Conservation (phyloP, 768 basidiomycete species). For the Serendipita sp. region DNA sequence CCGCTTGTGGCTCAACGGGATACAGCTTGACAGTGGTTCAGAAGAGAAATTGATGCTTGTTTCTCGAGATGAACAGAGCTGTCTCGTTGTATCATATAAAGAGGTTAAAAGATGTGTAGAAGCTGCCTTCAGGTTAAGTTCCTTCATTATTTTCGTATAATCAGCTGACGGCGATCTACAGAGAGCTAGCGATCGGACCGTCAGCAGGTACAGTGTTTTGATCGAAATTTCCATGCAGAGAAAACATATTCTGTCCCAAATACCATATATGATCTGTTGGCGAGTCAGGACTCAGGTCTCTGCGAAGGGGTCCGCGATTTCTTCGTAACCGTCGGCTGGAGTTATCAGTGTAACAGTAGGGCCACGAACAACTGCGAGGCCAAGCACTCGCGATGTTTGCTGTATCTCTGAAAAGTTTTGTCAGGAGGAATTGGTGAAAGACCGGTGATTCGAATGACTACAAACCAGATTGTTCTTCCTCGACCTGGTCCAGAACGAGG, state of each 20-base stretch:
- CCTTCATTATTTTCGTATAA: background rate
- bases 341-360: conserved; percentile 89
- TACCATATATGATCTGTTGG: too few species aligned
- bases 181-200: background rate
- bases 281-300: conserved; percentile 10
- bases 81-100: conserved; percentile 83
- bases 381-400: conserved; percentile 47
- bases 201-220: background rate
- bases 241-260: background rate
- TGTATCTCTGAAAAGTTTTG: conserved; percentile 37
- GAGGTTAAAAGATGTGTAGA: conserved; percentile 79
- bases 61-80: conserved; percentile 89
- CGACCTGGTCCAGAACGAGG: conserved; percentile 90
- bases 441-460: conserved; percentile 8
- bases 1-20: background rate
- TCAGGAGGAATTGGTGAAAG: conserved; percentile 3
- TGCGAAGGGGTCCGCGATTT: conserved; percentile 80
- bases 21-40: conserved; percentile 75
- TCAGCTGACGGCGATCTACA: background rate
- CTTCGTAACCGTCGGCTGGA: conserved; percentile 89
- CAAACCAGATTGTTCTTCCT: conserved; percentile 62
- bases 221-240: background rate
- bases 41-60: conserved; percentile 94
- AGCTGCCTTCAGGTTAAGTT: conserved; percentile 59
- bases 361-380: conserved; percentile 79